Conservation (phyloP, 2,329 filamentous ascomycete species). For the Hortaea sp. region DNA sequence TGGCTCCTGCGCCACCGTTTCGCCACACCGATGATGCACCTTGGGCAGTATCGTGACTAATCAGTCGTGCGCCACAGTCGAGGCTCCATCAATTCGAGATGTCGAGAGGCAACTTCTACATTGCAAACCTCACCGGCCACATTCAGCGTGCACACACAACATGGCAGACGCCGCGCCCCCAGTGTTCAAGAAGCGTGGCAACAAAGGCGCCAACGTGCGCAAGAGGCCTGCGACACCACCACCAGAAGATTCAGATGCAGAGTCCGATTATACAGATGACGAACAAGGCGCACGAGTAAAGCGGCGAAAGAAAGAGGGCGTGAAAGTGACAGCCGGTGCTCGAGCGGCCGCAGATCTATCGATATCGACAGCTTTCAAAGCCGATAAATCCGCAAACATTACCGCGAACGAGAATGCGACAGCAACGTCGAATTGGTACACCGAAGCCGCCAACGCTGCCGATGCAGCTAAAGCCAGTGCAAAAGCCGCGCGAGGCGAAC, state of each 20-base stretch:
- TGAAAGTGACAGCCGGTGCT: slow-evolving; percentile 56
- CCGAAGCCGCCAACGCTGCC: slow-evolving; percentile 48
- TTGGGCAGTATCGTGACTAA: too few relatives aligned
- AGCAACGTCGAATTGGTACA: slow-evolving; percentile 81
- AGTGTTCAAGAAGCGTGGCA: slow-evolving; percentile 76
- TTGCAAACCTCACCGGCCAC: too few relatives aligned
- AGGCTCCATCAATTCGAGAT: too few relatives aligned
- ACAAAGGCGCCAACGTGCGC: slow-evolving; percentile 66
- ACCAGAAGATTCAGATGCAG: slow-evolving; percentile 42
- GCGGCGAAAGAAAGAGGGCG: slow-evolving; percentile 59
- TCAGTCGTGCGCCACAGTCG: too few relatives aligned
- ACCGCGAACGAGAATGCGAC: slow-evolving; percentile 74
- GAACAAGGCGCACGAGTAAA: slow-evolving; percentile 75
- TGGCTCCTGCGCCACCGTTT: too few relatives aligned
- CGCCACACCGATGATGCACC: too few relatives aligned
- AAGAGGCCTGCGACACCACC: slow-evolving; percentile 75
- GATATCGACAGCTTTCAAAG: slow-evolving; percentile 37
- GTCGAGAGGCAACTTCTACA: too few relatives aligned
- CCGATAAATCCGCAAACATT: slow-evolving; percentile 54
- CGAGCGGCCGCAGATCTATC: slow-evolving; percentile 24
- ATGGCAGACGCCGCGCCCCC: slow-evolving; percentile 33
- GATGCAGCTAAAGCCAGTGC: slow-evolving; percentile 8
- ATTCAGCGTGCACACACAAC: background rate
- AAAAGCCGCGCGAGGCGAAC: slow-evolving; percentile 4
- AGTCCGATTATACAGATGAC: slow-evolving; percentile 55